phyloP scores from a whole-genome alignment of 2,329 filamentous ascomycete genomes.

The Endoconidiophora polonica region DNA sequence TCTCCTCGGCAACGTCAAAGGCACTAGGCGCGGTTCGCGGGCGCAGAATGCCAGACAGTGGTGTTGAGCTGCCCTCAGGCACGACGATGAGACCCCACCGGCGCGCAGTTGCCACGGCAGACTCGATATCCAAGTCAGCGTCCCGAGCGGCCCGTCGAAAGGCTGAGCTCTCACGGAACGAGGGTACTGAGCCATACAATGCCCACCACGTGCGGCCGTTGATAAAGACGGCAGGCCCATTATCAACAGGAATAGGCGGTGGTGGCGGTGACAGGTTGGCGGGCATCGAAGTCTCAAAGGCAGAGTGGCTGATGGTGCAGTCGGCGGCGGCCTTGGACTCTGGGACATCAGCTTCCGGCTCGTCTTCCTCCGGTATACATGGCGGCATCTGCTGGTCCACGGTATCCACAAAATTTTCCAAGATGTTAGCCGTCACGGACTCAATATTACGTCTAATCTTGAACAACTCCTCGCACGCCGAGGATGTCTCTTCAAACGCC shows the following conservation, averaged over 20 bases:
- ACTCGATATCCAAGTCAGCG: slow-evolving; percentile 6
- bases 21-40: background rate
- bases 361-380: background rate
- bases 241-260: background rate
- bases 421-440: too few species aligned
- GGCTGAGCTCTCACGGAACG: slow-evolving; percentile 4
- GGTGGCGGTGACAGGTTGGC: background rate
- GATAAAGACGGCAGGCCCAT: slow-evolving; percentile 3
- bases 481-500: too few species aligned
- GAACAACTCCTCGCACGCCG: too few species aligned
- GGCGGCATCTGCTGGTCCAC: too few species aligned
- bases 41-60: background rate
- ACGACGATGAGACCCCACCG: slow-evolving; percentile 10
- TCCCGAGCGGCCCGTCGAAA: slow-evolving; percentile 8
- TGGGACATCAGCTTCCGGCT: background rate
- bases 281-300: too few species aligned
- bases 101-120: slow-evolving; percentile 6
- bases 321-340: background rate
- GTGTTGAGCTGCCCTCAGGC: slow-evolving; percentile 2
- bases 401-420: too few species aligned
- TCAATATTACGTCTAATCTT: too few species aligned
- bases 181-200: slow-evolving; percentile 6
- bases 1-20: background rate
- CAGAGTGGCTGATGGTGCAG: background rate
- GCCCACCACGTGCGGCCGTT: slow-evolving; percentile 9